Evolutionary conservation across 106 monocot species (phyloP).

Genomic region (Apostasia ramifera): DNA sequence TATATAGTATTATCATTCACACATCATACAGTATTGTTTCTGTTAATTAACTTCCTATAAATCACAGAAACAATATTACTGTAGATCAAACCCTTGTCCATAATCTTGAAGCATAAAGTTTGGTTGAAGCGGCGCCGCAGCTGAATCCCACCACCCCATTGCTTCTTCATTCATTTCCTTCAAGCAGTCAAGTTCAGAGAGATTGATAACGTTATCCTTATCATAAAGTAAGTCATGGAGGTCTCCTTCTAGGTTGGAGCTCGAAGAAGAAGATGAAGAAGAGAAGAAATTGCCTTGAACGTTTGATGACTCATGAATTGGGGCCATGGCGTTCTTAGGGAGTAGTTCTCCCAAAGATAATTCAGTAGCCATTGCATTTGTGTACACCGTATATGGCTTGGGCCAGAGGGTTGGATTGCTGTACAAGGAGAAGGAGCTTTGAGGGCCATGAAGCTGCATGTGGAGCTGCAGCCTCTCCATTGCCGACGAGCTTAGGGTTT

Average conservation of each 20-base stretch:
- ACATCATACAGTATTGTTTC: background rate
- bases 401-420: conserved; percentile 35
- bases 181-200: conserved; percentile 13
- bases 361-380: too few relatives aligned
- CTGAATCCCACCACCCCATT: conserved; percentile 19
- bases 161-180: conserved; percentile 7
- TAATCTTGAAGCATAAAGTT: conserved; percentile 23
- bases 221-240: conserved; percentile 11
- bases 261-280: conserved; percentile 8
- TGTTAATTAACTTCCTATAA: background rate
- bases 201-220: background rate
- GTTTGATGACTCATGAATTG: background rate
- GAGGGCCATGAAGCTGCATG: conserved; percentile 33
- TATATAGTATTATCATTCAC: conserved; percentile 15
- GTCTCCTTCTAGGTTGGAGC: background rate
- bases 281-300: background rate
- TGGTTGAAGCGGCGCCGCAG: conserved; percentile 1
- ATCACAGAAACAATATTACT: background rate
- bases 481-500: conserved; percentile 30
- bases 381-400: conserved; percentile 1
- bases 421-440: conserved; percentile 31
- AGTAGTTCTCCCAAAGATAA: background rate
- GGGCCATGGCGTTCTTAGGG: background rate
- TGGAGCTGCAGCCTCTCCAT: conserved; percentile 58
- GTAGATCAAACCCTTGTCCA: conserved; percentile 16